Evolutionary conservation across 345 rosid genomes (phyloP).

Genomic region (Iberis pinnata): DNA sequence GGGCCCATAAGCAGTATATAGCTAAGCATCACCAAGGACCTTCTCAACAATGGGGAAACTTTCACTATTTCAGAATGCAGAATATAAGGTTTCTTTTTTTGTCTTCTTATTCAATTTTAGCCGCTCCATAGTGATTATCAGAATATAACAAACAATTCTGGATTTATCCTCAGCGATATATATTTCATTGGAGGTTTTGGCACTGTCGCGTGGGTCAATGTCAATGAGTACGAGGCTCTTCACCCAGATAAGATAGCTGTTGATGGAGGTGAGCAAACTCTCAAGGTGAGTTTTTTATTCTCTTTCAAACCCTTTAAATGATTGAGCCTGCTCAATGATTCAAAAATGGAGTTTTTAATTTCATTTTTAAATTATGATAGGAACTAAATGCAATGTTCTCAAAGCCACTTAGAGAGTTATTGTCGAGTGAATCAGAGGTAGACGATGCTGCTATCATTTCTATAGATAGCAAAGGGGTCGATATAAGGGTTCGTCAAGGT

Average conservation of each 20-base stretch:
- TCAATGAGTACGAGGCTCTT: slow-evolving; percentile 70
- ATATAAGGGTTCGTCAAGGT: slow-evolving; percentile 89
- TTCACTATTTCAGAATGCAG: slow-evolving; percentile 91
- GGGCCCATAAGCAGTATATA: slow-evolving; percentile 90
- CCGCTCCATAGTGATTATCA: background rate
- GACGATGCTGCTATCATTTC: slow-evolving; percentile 96
- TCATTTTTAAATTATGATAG: slow-evolving; percentile 29
- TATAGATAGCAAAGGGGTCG: slow-evolving; percentile 90
- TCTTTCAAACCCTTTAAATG: background rate
- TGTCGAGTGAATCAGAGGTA: slow-evolving; percentile 61
- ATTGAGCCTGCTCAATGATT: slow-evolving; percentile 4
- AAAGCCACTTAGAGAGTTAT: slow-evolving; percentile 62
- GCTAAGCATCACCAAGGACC: slow-evolving; percentile 90
- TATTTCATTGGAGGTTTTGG: slow-evolving; percentile 99
- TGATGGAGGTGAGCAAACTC: slow-evolving; percentile 86
- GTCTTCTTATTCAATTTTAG: slow-evolving; percentile 6
- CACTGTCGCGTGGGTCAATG: slow-evolving; percentile 96
- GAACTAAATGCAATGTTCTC: slow-evolving; percentile 81
- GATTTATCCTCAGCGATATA: slow-evolving; percentile 55
- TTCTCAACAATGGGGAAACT: slow-evolving; percentile 95
- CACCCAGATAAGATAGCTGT: slow-evolving; percentile 92
- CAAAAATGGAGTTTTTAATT: too few relatives aligned
- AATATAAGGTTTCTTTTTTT: slow-evolving; percentile 56
- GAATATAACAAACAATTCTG: background rate
- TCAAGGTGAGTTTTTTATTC: slow-evolving; percentile 51